phyloP scores from a whole-genome alignment of 1,139 yeast genomes.

The Taiozyma sp. region DNA sequence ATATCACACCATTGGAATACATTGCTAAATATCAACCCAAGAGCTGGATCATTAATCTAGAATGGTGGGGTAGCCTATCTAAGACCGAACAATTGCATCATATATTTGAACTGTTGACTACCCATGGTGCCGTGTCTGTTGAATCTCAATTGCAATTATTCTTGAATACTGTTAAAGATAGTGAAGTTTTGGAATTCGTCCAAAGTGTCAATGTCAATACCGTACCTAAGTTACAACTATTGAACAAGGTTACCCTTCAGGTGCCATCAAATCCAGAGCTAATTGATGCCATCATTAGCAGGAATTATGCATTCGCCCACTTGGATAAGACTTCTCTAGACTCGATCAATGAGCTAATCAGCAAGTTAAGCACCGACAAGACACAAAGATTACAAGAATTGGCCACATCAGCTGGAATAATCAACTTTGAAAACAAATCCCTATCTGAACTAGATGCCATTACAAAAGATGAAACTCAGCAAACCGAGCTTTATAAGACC shows the following conservation, averaged over 20 bases:
- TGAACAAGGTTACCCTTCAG: not conserved
- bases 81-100: not conserved
- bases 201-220: not conserved
- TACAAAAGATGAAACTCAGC: not conserved
- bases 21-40: conserved; percentile 5
- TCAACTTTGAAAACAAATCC: not conserved
- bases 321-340: not conserved
- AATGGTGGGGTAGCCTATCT: not conserved
- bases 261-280: not conserved
- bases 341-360: not conserved
- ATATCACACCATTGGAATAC: not conserved
- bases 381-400: not conserved
- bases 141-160: not conserved
- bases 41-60: conserved; percentile 6
- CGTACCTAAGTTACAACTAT: not conserved
- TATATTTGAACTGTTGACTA: not conserved
- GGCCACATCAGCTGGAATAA: not conserved
- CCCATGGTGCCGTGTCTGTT: not conserved
- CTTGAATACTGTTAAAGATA: not conserved
- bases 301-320: not conserved
- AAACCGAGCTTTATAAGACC: not conserved
- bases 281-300: not conserved
- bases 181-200: not conserved
- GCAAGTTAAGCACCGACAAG: not conserved
- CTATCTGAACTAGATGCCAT: conserved; percentile 1